phyloP scores from a whole-genome alignment of 148 eudicot species.

The Heliosperma pusillum region DNA sequence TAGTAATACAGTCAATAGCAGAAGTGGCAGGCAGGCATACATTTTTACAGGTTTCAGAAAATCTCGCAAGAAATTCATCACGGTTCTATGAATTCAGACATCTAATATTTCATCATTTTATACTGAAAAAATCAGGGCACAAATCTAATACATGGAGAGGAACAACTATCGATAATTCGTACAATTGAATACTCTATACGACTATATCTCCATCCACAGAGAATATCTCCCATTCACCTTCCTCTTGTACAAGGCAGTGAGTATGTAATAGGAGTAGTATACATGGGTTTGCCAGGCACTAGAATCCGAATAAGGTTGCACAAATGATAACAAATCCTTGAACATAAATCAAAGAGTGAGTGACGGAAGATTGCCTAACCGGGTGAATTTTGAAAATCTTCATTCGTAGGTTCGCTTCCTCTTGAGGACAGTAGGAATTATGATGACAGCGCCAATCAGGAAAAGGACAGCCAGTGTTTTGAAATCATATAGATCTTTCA shows the following conservation, averaged over 20 bases:
- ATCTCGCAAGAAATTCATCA: not conserved
- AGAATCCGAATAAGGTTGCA: not conserved
- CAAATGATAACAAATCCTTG: conserved; percentile 10
- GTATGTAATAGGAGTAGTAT: conserved; percentile 9
- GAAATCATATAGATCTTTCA: conserved; percentile 93
- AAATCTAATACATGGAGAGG: not conserved
- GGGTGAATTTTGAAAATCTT: conserved; percentile 2
- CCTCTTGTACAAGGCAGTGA: conserved; percentile 5
- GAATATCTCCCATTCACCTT: not conserved
- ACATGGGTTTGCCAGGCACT: conserved; percentile 2
- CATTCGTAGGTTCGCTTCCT: conserved; percentile 88
- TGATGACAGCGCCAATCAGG: conserved; percentile 68
- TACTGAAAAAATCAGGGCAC: not conserved
- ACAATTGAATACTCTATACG: not conserved
- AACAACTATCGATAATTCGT: conserved; percentile 1
- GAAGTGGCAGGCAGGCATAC: no score
- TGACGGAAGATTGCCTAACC: not conserved
- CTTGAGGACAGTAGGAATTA: conserved; percentile 79
- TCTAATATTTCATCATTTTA: not conserved
- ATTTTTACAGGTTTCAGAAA: no score
- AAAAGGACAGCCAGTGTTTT: conserved; percentile 85
- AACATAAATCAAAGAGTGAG: not conserved
- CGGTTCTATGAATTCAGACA: not conserved
- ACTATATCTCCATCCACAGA: not conserved
- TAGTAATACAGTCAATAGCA: no score